phyloP scores from a whole-genome alignment of 306 rosid genomes.

The Sicyos baderoa region DNA sequence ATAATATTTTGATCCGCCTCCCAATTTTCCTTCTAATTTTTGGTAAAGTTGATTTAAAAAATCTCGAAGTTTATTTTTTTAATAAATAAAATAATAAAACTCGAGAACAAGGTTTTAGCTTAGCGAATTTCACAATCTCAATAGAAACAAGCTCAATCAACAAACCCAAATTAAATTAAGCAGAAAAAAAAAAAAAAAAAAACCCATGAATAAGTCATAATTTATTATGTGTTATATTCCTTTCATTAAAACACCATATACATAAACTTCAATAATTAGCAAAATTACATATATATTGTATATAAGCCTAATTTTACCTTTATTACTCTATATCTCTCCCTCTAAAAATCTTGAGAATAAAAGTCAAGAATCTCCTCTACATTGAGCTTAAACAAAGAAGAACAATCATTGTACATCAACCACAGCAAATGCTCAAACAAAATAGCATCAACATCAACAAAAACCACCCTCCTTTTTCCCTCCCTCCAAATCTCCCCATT shows the following conservation, averaged over 20 bases:
- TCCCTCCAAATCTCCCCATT: not conserved
- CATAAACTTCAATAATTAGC: not conserved
- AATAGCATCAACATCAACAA: constrained; percentile 76
- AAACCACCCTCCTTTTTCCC: constrained; percentile 30
- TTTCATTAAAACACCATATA: not conserved
- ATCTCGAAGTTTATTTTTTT: too few species aligned
- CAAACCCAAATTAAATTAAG: too few species aligned
- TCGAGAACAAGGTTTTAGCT: too few species aligned
- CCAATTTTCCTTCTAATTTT: too few species aligned
- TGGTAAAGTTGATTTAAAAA: too few species aligned
- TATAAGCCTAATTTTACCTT: too few species aligned
- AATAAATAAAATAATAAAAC: too few species aligned
- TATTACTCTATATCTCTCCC: not conserved
- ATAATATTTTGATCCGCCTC: too few species aligned
- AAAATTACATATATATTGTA: not conserved
- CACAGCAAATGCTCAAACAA: constrained; percentile 92
- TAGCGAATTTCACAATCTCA: too few species aligned
- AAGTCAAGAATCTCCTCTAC: constrained; percentile 74
- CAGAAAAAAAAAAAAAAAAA: not conserved
- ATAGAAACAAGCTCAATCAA: too few species aligned
- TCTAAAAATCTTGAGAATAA: constrained; percentile 56
- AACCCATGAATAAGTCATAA: not conserved
- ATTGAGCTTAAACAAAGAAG: constrained; percentile 66
- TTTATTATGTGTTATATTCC: not conserved
- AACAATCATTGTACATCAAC: constrained; percentile 67